These are phyloP conservation scores for Nitzschia sp. DNA, from an alignment of 108 stramenopile genomes.

Conservation along the genomic window DNA sequence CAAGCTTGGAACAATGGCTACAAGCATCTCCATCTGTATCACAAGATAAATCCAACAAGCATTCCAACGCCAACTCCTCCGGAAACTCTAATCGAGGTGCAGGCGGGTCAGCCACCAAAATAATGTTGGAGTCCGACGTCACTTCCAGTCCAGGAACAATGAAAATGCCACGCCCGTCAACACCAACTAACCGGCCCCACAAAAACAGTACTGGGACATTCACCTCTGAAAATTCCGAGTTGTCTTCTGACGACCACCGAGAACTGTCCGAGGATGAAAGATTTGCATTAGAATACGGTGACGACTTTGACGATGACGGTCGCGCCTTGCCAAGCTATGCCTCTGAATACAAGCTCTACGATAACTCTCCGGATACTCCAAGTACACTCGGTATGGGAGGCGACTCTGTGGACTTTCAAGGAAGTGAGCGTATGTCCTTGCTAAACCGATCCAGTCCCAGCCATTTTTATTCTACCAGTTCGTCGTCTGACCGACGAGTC, in stretches of 20 bases:
- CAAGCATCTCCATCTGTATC: slow-evolving; percentile 11
- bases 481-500: not conserved
- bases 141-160: not conserved
- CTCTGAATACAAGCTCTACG: not conserved
- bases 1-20: slow-evolving; percentile 37
- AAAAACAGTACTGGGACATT: not conserved
- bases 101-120: not conserved
- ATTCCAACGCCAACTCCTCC: not conserved
- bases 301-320: slow-evolving; percentile 18
- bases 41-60: not conserved
- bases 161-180: not conserved
- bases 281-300: slow-evolving; percentile 32
- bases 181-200: not conserved
- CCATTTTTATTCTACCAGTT: not conserved
- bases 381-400: not conserved
- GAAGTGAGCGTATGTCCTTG: not conserved
- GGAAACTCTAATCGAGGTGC: not conserved
- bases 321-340: not conserved
- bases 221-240: slow-evolving; percentile 5
- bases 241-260: slow-evolving; percentile 3
- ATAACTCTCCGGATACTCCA: not conserved
- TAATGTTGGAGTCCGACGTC: not conserved
- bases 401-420: not conserved
- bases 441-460: not conserved
- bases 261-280: slow-evolving; percentile 39